Evolutionary conservation across 2,329 filamentous ascomycete species (phyloP).

Genomic region (Neonectria coccinea): DNA sequence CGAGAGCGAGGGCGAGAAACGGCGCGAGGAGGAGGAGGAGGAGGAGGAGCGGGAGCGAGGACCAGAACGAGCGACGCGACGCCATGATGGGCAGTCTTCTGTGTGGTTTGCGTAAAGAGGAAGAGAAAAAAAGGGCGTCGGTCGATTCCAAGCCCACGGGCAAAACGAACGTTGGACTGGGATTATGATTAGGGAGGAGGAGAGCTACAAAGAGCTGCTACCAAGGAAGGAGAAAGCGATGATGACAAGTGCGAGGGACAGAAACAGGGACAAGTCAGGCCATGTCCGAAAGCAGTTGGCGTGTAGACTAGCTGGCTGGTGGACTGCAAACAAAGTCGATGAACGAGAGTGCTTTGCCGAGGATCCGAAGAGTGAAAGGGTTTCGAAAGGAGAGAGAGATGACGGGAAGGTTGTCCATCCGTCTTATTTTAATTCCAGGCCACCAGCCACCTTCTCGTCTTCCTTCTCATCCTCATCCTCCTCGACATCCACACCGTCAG

Average conservation of each 20-base stretch:
- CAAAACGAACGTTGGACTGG: not conserved
- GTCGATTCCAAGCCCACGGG: not conserved
- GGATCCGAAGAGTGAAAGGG: not conserved
- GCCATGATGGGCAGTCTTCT: conserved; percentile 41
- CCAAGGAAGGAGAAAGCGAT: too few species aligned
- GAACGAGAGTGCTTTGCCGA: conserved; percentile 3
- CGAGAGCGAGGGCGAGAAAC: conserved; percentile 38
- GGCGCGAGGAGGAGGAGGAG: conserved; percentile 44
- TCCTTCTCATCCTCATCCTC: not conserved
- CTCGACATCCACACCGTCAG: not conserved
- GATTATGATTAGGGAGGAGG: not conserved
- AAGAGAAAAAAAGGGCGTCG: not conserved
- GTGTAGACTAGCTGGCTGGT: not conserved
- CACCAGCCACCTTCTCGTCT: not conserved
- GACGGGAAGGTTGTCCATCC: not conserved
- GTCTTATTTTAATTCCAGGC: not conserved
- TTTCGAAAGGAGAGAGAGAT: not conserved
- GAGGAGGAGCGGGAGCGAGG: conserved; percentile 43
- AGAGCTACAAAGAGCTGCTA: too few species aligned
- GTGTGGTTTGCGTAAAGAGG: too few species aligned
- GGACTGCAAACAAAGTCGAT: conserved; percentile 1
- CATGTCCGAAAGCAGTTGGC: conserved; percentile 19
- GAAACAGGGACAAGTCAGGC: not conserved
- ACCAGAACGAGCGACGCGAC: conserved; percentile 36
- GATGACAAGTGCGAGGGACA: not conserved